Evolutionary conservation across 192 early-diverging fungal species (phyloP).

Genomic region (Cetraspora pellucida): DNA sequence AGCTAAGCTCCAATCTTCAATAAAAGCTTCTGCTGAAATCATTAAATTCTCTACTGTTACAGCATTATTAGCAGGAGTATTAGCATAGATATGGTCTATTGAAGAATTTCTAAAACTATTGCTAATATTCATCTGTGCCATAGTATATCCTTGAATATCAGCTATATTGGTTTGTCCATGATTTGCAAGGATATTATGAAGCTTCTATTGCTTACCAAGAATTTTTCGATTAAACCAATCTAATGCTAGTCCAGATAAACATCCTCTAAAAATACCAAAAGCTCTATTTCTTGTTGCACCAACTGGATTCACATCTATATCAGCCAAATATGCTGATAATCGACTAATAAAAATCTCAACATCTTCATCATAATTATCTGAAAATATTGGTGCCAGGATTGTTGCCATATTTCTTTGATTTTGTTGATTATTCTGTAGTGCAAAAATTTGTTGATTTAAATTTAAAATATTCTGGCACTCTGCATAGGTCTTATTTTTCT

Average conservation of each 20-base stretch:
- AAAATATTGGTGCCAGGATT: no score
- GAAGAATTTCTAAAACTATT: constrained; percentile 6
- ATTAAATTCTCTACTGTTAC: neutral
- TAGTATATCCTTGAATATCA: neutral
- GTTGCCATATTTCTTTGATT: no score
- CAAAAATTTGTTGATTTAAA: neutral
- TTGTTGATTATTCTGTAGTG: neutral
- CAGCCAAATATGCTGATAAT: neutral
- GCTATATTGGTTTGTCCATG: constrained; percentile 4
- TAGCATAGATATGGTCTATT: neutral
- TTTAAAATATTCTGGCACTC: neutral
- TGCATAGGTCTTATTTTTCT: no score
- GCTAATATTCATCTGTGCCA: neutral
- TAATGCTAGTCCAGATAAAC: neutral
- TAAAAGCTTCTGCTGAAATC: neutral
- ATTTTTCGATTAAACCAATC: constrained; percentile 10
- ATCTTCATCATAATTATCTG: neutral
- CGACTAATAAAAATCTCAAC: neutral
- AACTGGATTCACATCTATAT: neutral
- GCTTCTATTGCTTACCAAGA: neutral
- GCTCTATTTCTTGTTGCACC: neutral
- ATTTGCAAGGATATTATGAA: neutral
- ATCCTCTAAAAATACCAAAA: constrained; percentile 7
- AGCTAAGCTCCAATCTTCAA: neutral
- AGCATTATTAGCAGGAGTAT: neutral